phyloP scores from a whole-genome alignment of 169 alveolate genomes.

The Neospora caninum region DNA sequence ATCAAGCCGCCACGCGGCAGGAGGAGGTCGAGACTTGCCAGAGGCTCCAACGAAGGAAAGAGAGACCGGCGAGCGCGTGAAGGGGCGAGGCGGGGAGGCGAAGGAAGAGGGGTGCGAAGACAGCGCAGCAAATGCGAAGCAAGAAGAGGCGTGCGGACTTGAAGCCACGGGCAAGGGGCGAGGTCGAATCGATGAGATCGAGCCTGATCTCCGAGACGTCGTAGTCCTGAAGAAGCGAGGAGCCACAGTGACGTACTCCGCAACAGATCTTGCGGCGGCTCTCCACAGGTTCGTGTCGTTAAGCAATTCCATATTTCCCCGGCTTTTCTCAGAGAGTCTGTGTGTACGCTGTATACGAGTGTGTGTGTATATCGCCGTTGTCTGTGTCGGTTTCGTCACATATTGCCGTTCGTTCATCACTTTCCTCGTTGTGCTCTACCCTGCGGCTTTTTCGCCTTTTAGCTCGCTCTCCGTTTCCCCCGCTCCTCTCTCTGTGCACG shows the following conservation, averaged over 20 bases:
- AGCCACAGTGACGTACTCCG: constrained; percentile 96
- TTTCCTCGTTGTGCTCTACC: too few relatives aligned
- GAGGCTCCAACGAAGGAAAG: background rate
- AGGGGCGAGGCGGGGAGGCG: background rate
- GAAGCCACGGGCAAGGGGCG: background rate
- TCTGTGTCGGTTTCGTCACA: too few relatives aligned
- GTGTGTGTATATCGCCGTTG: too few relatives aligned
- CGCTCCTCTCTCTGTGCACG: too few relatives aligned
- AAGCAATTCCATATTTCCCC: too few relatives aligned
- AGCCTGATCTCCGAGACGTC: constrained; percentile 73
- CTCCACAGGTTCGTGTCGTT: constrained; percentile 78
- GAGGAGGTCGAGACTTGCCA: background rate
- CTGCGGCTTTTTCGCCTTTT: too few relatives aligned
- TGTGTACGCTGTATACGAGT: too few relatives aligned
- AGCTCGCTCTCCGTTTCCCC: too few relatives aligned
- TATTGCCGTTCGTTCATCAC: too few relatives aligned
- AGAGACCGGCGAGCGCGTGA: background rate
- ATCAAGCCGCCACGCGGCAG: background rate
- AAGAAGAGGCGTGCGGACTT: background rate
- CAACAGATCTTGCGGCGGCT: constrained; percentile 97
- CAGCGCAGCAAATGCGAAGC: background rate
- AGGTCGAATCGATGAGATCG: background rate
- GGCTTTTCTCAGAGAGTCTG: too few relatives aligned
- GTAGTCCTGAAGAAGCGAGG: constrained; percentile 92
- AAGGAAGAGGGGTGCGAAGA: background rate